Evolutionary conservation across 805 yeast genomes (phyloP).

Genomic region (Sporopachydermia quercuum): DNA sequence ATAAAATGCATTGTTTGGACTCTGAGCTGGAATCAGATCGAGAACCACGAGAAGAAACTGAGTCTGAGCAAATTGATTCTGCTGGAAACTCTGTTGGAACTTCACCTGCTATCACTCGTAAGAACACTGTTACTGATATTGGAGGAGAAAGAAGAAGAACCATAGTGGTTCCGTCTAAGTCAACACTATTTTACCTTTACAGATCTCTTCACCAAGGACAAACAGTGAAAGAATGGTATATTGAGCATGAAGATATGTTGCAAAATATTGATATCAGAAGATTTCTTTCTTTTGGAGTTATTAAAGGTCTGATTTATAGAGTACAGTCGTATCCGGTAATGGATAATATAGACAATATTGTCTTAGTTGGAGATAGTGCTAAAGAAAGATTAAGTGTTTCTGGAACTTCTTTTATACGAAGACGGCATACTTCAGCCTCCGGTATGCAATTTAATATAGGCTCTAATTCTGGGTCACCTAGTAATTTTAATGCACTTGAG

Average conservation of each 20-base stretch:
- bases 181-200: constrained; percentile 58
- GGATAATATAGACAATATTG: constrained; percentile 10
- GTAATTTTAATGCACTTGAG: too few relatives aligned
- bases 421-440: constrained; percentile 2
- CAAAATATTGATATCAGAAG: constrained; percentile 65
- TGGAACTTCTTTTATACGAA: constrained; percentile 5
- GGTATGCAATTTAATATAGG: constrained; percentile 5
- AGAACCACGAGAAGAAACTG: constrained; percentile 5
- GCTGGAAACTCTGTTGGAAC: constrained; percentile 5
- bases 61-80: constrained; percentile 4
- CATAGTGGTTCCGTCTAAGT: constrained; percentile 39
- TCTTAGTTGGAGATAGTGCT: neutral
- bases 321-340: constrained; percentile 64
- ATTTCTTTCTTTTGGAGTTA: constrained; percentile 74
- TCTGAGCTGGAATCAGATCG: constrained; percentile 1
- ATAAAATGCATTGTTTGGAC: too few relatives aligned
- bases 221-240: constrained; percentile 69
- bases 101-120: too few relatives aligned
- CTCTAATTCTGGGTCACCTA: constrained; percentile 10
- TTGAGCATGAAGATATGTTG: constrained; percentile 43
- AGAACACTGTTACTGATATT: constrained; percentile 1
- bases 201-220: constrained; percentile 66
- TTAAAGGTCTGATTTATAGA: constrained; percentile 69
- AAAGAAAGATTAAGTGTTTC: constrained; percentile 6
- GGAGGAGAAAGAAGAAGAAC: constrained; percentile 7